A percentile compares a stretch with the other conserved stretches of the same genome.
phyloP scores from a whole-genome alignment of 805 yeast genomes.

The Schwanniomyces sp. region DNA sequence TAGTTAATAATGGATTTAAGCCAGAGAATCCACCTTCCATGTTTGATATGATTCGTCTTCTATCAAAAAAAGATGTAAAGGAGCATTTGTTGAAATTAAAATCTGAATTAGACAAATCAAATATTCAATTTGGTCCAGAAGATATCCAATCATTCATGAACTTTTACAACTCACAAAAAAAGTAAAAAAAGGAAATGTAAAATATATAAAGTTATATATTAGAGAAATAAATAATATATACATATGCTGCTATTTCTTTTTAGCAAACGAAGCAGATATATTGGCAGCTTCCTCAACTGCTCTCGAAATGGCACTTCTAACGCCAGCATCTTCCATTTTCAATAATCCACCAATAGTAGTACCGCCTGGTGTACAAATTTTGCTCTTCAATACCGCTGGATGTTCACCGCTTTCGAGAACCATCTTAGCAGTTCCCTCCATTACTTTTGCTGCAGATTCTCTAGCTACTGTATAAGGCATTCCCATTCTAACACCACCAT shows the following conservation, averaged over 20 bases:
- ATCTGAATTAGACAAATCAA: conserved; percentile 29
- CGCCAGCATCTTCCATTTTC: conserved; percentile 88
- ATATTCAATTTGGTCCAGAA: conserved; percentile 28
- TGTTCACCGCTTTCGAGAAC: conserved; percentile 77
- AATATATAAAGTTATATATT: conserved; percentile 1
- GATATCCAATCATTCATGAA: conserved; percentile 32
- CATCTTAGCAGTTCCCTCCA: conserved; percentile 94
- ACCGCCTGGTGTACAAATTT: conserved; percentile 96
- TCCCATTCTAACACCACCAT: conserved; percentile 94
- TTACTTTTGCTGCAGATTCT: conserved; percentile 87
- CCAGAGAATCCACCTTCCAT: conserved; percentile 32
- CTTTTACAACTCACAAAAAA: conserved; percentile 11
- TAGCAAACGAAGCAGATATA: conserved; percentile 58
- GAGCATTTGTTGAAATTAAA: conserved; percentile 26
- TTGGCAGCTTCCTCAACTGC: conserved; percentile 92
- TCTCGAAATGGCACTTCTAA: conserved; percentile 81
- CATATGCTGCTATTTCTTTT: conserved; percentile 20
- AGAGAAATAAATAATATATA: conserved; percentile 1
- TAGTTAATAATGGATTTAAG: conserved; percentile 31
- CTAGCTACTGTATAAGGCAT: conserved; percentile 81
- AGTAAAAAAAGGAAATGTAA: background rate
- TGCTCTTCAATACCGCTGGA: conserved; percentile 84
- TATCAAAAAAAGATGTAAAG: conserved; percentile 37
- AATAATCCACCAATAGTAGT: conserved; percentile 95
- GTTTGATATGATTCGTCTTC: conserved; percentile 35